A percentile compares a stretch with the other conserved stretches of the same genome.
These are phyloP conservation scores for Glycine soja DNA, from an alignment of 306 rosid genomes.

Conservation along the genomic window DNA sequence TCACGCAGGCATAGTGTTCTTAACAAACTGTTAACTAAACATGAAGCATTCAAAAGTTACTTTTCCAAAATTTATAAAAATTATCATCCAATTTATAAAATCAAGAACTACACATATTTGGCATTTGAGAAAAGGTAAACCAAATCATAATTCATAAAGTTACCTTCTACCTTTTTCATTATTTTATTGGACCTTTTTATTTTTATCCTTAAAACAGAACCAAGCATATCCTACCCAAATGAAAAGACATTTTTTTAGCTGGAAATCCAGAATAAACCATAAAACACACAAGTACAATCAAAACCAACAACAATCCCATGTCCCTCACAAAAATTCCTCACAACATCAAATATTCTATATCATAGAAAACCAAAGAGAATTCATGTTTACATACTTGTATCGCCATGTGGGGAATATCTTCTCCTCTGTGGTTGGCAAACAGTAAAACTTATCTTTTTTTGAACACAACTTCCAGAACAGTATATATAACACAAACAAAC, in stretches of 20 bases:
- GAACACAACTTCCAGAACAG: constrained; percentile 1
- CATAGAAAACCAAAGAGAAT: neutral
- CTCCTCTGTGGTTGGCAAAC: neutral
- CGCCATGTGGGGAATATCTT: constrained; percentile 48
- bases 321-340: neutral
- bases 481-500: constrained; percentile 10
- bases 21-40: constrained; percentile 1
- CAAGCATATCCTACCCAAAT: constrained; percentile 17
- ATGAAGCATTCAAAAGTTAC: constrained; percentile 21
- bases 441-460: constrained; percentile 8
- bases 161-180: neutral
- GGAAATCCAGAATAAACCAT: constrained; percentile 19
- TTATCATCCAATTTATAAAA: neutral
- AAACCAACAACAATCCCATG: constrained; percentile 25
- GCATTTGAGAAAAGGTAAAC: constrained; percentile 30
- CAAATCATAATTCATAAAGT: neutral
- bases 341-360: constrained; percentile 8
- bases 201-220: constrained; percentile 9
- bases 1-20: neutral
- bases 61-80: neutral
- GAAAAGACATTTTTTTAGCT: neutral
- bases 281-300: constrained; percentile 27
- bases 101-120: constrained; percentile 20
- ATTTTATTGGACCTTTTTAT: neutral
- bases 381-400: constrained; percentile 55